Conservation (phyloP, 1,139 yeast species). For the Saccharomyces hybrid region DNA sequence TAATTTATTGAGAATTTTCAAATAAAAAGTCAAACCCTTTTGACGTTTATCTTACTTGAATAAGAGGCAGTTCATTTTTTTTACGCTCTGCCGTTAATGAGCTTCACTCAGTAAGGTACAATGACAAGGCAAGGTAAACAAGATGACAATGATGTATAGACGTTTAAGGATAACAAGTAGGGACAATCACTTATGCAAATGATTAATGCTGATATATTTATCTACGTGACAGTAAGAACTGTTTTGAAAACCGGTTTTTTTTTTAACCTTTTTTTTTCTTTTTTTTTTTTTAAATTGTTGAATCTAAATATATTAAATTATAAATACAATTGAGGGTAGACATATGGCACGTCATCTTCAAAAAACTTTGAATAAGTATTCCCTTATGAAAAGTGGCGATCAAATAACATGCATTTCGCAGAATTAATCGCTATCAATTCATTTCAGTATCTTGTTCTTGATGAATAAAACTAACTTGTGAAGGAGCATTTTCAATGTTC, state of each 20-base stretch:
- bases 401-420: not conserved
- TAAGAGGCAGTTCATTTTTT: not conserved
- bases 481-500: constrained; percentile 59
- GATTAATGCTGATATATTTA: not conserved
- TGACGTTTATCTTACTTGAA: not conserved
- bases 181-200: constrained; percentile 13
- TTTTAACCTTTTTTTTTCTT: constrained; percentile 11
- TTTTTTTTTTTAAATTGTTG: constrained; percentile 12
- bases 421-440: constrained; percentile 11
- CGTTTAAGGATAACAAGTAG: not conserved
- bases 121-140: not conserved
- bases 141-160: not conserved
- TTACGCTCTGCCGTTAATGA: not conserved
- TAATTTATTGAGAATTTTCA: not conserved
- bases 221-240: not conserved
- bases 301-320: constrained; percentile 5
- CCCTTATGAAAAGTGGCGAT: not conserved
- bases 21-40: not conserved
- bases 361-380: not conserved
- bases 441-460: constrained; percentile 27
- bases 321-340: not conserved
- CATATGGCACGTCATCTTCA: not conserved
- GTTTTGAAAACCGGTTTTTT: not conserved
- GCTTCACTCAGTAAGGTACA: not conserved
- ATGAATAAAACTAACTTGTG: constrained; percentile 33